A percentile compares a stretch with the other conserved stretches of the same genome.
Evolutionary conservation across 306 rosid genomes (phyloP).

Genomic region (Coriaria nepalensis): DNA sequence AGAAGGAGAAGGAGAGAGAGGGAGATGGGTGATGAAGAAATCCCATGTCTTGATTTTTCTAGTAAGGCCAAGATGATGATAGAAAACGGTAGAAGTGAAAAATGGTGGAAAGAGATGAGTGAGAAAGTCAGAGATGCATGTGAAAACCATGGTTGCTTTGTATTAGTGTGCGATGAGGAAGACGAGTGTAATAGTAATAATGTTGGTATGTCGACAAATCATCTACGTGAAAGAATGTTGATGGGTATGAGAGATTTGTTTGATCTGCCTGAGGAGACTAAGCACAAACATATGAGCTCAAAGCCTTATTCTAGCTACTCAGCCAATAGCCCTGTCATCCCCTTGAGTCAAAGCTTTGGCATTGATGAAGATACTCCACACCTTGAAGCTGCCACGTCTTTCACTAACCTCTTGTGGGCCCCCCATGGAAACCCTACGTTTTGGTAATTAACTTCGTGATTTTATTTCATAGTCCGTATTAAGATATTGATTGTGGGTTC

Average conservation of each 20-base stretch:
- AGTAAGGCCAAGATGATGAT: not conserved
- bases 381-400: constrained; percentile 7
- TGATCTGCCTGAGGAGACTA: constrained; percentile 38
- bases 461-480: not conserved
- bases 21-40: constrained; percentile 3
- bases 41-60: constrained; percentile 11
- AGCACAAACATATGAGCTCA: constrained; percentile 16
- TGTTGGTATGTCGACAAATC: too few species aligned
- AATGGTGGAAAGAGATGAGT: constrained; percentile 11
- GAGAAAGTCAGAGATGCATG: constrained; percentile 20
- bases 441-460: constrained; percentile 14
- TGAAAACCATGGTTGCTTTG: constrained; percentile 20
- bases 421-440: constrained; percentile 33
- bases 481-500: too few species aligned
- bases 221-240: constrained; percentile 17
- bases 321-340: constrained; percentile 10
- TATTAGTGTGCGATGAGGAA: constrained; percentile 9
- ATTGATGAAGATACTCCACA: constrained; percentile 21
- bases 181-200: too few species aligned
- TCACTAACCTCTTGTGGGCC: constrained; percentile 41
- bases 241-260: constrained; percentile 25
- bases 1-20: constrained; percentile 4
- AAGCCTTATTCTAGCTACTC: constrained; percentile 28
- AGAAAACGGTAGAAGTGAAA: not conserved
- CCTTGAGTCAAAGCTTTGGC: constrained; percentile 33